A percentile compares a stretch with the other conserved stretches of the same genome.
Conservation (phyloP, 2,329 filamentous ascomycete species). For the Neonectria neomacrospora region DNA sequence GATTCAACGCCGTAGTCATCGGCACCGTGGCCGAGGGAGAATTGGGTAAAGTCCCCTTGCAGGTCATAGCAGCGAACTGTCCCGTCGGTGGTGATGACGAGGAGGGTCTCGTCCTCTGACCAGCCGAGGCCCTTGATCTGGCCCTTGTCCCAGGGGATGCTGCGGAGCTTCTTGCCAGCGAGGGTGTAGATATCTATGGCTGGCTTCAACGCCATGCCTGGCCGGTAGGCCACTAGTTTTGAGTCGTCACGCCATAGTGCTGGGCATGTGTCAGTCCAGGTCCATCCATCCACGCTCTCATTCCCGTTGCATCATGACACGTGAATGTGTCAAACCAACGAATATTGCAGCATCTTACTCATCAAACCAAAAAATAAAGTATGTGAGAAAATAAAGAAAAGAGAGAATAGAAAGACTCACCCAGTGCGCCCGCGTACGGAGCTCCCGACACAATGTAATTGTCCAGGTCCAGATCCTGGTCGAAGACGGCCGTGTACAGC, state of each 20-base stretch:
- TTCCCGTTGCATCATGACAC: constrained; percentile 21
- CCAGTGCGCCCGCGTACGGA: constrained; percentile 92
- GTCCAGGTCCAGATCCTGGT: constrained; percentile 92
- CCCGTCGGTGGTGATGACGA: constrained; percentile 90
- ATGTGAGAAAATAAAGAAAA: neutral
- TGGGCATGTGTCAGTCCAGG: constrained; percentile 52
- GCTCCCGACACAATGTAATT: constrained; percentile 93
- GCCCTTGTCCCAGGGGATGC: constrained; percentile 92
- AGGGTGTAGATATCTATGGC: constrained; percentile 95
- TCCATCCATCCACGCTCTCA: constrained; percentile 4
- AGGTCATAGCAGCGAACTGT: constrained; percentile 91
- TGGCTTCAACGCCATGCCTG: constrained; percentile 76
- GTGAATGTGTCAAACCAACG: neutral
- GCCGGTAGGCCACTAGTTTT: constrained; percentile 83
- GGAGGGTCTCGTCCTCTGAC: constrained; percentile 93
- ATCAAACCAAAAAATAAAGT: neutral
- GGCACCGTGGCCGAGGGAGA: constrained; percentile 88
- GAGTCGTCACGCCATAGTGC: constrained; percentile 89
- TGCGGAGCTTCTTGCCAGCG: constrained; percentile 86
- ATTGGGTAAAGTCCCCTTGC: constrained; percentile 95
- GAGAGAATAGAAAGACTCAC: constrained; percentile 67
- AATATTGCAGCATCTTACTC: neutral
- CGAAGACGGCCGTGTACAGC: constrained; percentile 93
- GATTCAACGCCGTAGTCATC: constrained; percentile 88
- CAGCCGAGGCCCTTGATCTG: constrained; percentile 89